Evolutionary conservation across 1,284 basidiomycete genomes (phyloP).

Genomic region (Tylopilus sp.): DNA sequence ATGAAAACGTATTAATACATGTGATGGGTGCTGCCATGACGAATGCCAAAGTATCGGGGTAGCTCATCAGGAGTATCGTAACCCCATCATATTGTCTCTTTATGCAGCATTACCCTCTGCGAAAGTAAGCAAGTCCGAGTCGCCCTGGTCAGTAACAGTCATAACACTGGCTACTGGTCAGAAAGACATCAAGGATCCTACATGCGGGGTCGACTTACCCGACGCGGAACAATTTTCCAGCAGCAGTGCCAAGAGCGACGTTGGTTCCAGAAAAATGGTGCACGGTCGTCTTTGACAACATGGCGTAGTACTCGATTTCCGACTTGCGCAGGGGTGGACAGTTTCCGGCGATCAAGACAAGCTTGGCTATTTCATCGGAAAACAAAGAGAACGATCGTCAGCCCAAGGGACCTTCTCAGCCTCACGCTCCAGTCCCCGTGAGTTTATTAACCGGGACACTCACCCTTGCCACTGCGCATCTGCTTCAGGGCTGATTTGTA

Average conservation of each 20-base stretch:
- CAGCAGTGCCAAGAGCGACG: conserved; percentile 96
- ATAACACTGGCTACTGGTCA: conserved; percentile 65
- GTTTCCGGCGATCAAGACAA: conserved; percentile 98
- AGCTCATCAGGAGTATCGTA: too few species aligned
- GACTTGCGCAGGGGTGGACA: conserved; percentile 98
- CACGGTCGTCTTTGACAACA: conserved; percentile 96
- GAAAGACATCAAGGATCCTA: conserved; percentile 1
- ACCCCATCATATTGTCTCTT: too few species aligned
- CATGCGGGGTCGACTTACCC: conserved; percentile 55
- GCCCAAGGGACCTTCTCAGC: conserved; percentile 94
- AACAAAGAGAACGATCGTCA: conserved; percentile 38
- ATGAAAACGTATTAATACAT: conserved; percentile 6
- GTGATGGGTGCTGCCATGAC: background rate
- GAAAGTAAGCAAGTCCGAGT: conserved; percentile 87
- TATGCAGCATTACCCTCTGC: conserved; percentile 59
- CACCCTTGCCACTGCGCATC: conserved; percentile 97
- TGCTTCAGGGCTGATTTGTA: conserved; percentile 98
- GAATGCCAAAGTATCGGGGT: background rate
- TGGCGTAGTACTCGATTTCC: conserved; percentile 99
- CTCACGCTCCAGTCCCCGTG: conserved; percentile 88
- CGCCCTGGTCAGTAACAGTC: conserved; percentile 95
- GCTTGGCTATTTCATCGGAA: conserved; percentile 69
- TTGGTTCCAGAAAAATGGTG: conserved; percentile 98
- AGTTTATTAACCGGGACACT: conserved; percentile 44
- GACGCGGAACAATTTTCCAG: conserved; percentile 99